These are phyloP conservation scores for Stagonosporopsis rhizophila DNA, from an alignment of 2,329 filamentous ascomycete genomes.

Conservation along the genomic window DNA sequence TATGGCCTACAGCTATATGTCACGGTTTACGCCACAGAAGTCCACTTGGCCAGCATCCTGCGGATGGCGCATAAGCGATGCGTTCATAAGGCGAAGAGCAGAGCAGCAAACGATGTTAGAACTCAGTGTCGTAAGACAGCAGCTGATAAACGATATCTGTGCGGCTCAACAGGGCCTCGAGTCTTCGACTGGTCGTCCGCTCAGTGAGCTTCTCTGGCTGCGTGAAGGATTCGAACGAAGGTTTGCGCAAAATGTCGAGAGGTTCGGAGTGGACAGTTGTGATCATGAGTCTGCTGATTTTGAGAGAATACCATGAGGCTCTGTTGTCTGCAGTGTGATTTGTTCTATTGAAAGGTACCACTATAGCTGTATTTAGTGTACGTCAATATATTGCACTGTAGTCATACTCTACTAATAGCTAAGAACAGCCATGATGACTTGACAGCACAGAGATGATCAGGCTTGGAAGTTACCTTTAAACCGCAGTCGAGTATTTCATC, in stretches of 20 bases:
- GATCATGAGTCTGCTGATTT: background rate
- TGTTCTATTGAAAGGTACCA: no score
- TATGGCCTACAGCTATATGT: background rate
- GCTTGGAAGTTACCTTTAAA: no score
- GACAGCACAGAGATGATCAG: no score
- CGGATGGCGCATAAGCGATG: background rate
- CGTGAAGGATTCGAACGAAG: background rate
- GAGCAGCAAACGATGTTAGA: background rate
- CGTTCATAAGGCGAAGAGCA: background rate
- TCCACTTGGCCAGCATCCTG: background rate
- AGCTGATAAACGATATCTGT: background rate
- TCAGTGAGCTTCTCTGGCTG: background rate
- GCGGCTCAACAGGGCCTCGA: background rate
- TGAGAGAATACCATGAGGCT: background rate
- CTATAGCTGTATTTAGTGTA: no score
- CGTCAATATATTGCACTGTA: no score
- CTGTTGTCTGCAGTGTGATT: no score
- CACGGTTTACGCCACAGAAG: background rate
- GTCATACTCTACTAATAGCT: no score
- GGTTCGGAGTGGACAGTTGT: background rate
- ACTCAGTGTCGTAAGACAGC: background rate
- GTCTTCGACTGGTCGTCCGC: background rate
- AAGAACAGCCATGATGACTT: no score
- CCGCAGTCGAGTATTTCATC: no score
- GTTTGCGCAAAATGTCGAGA: background rate